Conservation (phyloP, 108 stramenopile genomes). For the Conticribra guillardii region DNA sequence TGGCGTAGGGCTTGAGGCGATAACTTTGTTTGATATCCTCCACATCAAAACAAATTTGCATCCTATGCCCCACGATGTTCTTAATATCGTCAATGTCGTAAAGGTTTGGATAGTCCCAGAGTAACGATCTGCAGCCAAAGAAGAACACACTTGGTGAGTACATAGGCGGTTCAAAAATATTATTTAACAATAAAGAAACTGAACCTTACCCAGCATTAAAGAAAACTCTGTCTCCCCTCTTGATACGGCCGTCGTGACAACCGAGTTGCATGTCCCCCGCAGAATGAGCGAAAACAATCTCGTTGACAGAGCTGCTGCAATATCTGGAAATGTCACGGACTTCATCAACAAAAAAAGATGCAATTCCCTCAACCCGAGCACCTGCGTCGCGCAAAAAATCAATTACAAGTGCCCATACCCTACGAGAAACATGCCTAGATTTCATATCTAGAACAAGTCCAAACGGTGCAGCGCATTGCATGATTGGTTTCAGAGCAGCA, state of each 20-base stretch:
- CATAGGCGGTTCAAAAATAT: too few relatives aligned
- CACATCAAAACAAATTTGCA: slow-evolving; percentile 64
- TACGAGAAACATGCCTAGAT: slow-evolving; percentile 80
- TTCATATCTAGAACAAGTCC: slow-evolving; percentile 83
- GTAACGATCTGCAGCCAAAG: background rate
- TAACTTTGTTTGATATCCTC: slow-evolving; percentile 59
- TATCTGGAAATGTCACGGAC: slow-evolving; percentile 73
- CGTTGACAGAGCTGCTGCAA: slow-evolving; percentile 55
- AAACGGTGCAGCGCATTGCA: slow-evolving; percentile 62
- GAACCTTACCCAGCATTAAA: slow-evolving; percentile 88
- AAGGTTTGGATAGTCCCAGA: slow-evolving; percentile 57
- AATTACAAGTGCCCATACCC: slow-evolving; percentile 74
- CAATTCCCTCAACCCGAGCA: slow-evolving; percentile 77
- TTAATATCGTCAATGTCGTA: slow-evolving; percentile 37
- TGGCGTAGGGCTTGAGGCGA: slow-evolving; percentile 64
- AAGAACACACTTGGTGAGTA: too few relatives aligned
- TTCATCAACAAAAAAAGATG: slow-evolving; percentile 76
- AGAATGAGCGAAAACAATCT: slow-evolving; percentile 81
- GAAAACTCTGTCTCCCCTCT: slow-evolving; percentile 76
- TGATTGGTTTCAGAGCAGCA: slow-evolving; percentile 55
- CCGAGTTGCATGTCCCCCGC: slow-evolving; percentile 84
- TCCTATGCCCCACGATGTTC: slow-evolving; percentile 47
- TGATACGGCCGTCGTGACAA: slow-evolving; percentile 68
- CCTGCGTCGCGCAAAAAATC: slow-evolving; percentile 66
- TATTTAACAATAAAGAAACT: too few relatives aligned